Evolutionary conservation across 805 yeast species (phyloP), one percentile per base, ranked within the genome.

Genomic region (Kockiozyma suomiensis): DNA sequence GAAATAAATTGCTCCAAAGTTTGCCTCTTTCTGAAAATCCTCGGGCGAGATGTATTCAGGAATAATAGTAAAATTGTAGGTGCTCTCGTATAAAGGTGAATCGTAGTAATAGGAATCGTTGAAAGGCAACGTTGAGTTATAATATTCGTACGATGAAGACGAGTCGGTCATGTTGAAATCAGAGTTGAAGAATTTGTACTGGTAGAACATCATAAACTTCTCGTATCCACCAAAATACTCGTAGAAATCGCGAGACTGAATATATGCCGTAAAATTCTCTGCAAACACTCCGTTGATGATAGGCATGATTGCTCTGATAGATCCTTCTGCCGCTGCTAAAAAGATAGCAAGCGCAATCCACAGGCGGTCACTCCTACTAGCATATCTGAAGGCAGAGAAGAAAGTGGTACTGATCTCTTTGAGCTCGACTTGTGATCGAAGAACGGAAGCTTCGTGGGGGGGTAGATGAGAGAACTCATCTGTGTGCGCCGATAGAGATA

Each of bases 281-380:
- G 80, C 73, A 60, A 76, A 66, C 41, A 67, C 64, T 23, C 80
- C 80, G 33, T 75, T 74, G 12, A 76, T 72, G 56, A 76, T 66
- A 17, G 80, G 76, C 67, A 76, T 74, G 69, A 76, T 30, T 13
- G 66, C 66, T 28, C 58, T 47, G 37, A 59, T 56, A 13, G 61
- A 52, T 2, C 66, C 66, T 46, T 62, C 66, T 8, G 49, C 49
- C 5, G 51, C 56, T 13, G 66, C 66, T 12, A 43, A n/a, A 21
- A 51, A 46, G 30, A 55, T 54, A 7, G 65, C 66, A 30, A 59
- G n/a, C 10, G 5, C 21, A 17, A 59, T 17, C 19, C 45, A 32
- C 7, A 51, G 41, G 12, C 41, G 28, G 42, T 62, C 66, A 12
- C 26, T 7, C 23, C 15, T 1, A 7, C 64, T 51, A 3, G 78